Percentiles rank a stretch among this genome's conserved stretches.
phyloP scores from a whole-genome alignment of 805 yeast species.

The Candida hungchunana region DNA sequence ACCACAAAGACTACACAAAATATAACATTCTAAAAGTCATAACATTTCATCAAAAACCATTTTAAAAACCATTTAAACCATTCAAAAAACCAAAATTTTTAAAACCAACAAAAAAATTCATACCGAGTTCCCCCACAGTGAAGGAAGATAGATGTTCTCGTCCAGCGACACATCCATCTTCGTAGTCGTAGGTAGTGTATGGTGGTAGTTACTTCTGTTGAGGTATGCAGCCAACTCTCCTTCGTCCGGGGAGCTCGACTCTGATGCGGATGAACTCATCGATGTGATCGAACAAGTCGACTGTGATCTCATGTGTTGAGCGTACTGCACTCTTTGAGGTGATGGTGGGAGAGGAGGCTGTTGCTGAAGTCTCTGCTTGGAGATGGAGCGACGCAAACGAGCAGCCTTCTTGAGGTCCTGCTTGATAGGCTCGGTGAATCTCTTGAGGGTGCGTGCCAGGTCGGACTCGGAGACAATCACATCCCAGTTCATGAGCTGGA shows the following conservation, averaged over 20 bases:
- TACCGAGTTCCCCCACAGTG: conserved; percentile 1
- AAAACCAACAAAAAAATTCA: neutral
- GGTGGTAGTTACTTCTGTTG: no score
- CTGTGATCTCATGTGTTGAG: conserved; percentile 8
- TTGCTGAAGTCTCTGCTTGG: conserved; percentile 9
- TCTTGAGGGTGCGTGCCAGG: conserved; percentile 59
- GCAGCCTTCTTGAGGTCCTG: conserved; percentile 32
- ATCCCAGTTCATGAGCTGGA: conserved; percentile 69
- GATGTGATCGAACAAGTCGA: conserved; percentile 14
- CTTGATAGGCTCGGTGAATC: conserved; percentile 74
- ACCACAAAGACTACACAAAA: no score
- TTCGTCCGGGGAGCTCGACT: conserved; percentile 1
- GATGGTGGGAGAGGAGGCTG: conserved; percentile 13
- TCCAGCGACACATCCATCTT: neutral
- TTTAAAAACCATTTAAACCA: no score
- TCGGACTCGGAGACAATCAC: conserved; percentile 64
- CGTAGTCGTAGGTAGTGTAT: no score
- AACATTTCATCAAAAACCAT: no score
- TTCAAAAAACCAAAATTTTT: neutral
- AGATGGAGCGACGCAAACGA: conserved; percentile 19
- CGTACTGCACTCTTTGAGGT: conserved; percentile 6
- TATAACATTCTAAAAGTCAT: no score
- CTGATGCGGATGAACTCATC: conserved; percentile 7
- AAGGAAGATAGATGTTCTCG: neutral
- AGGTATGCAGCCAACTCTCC: no score